Conservation (phyloP, 345 rosid genomes). For the Brassica nigra region DNA sequence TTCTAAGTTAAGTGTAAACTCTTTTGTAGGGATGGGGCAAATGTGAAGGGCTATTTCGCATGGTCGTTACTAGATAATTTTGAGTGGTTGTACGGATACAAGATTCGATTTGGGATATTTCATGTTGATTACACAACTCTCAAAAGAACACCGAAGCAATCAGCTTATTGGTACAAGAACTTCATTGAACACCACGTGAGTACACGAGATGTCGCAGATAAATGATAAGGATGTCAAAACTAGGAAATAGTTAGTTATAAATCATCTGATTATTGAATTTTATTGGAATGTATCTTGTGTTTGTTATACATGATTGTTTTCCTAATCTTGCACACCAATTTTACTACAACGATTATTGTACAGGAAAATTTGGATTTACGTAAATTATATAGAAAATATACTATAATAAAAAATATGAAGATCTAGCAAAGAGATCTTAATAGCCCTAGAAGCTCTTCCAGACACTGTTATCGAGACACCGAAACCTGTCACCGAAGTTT, state of each 20-base stretch:
- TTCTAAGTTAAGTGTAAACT: background rate
- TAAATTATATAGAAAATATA: too few species aligned
- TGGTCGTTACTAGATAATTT: slow-evolving; percentile 84
- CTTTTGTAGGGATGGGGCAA: slow-evolving; percentile 64
- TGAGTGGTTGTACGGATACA: slow-evolving; percentile 70
- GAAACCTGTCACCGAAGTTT: too few species aligned
- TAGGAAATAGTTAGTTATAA: background rate
- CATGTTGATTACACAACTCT: slow-evolving; percentile 58
- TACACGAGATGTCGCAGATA: background rate
- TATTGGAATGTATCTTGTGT: slow-evolving; percentile 1
- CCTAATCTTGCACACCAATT: background rate
- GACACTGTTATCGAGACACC: too few species aligned
- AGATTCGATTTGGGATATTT: slow-evolving; percentile 59
- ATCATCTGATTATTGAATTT: background rate
- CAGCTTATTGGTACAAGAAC: slow-evolving; percentile 66
- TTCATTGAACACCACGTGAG: slow-evolving; percentile 45
- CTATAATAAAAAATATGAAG: too few species aligned
- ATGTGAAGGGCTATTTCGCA: slow-evolving; percentile 69
- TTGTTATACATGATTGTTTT: background rate
- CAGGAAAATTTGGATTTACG: background rate
- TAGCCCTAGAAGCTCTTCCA: too few species aligned
- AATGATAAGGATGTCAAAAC: background rate
- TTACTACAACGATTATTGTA: background rate
- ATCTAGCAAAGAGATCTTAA: too few species aligned
- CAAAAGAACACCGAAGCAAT: slow-evolving; percentile 62